These are phyloP conservation scores for Fusarium tupiense DNA, from an alignment of 2,329 filamentous ascomycete species.

Conservation along the genomic window DNA sequence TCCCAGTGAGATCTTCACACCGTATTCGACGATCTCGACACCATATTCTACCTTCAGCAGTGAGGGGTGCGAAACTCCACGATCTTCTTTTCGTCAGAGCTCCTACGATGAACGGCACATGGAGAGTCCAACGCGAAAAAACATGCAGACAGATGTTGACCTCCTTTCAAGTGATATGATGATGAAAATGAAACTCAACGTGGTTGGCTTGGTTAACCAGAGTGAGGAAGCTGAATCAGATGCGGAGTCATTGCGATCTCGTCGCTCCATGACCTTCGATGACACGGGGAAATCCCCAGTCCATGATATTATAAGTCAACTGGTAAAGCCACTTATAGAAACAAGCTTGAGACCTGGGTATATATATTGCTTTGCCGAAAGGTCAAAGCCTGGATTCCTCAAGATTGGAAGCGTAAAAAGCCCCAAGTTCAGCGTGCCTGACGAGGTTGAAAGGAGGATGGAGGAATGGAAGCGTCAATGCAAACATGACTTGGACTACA, in stretches of 20 bases:
- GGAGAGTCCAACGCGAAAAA: slow-evolving; percentile 9
- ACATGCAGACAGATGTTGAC: no score
- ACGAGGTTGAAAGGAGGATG: not conserved
- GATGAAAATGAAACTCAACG: not conserved
- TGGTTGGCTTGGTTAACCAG: not conserved
- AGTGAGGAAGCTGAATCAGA: not conserved
- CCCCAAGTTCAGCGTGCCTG: not conserved
- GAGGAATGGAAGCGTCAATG: accelerated
- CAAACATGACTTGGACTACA: not conserved
- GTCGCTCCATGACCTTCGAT: not conserved
- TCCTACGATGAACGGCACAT: not conserved
- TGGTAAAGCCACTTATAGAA: not conserved
- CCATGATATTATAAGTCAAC: not conserved
- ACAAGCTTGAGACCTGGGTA: not conserved
- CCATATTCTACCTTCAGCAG: slow-evolving; percentile 1
- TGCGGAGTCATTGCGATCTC: not conserved
- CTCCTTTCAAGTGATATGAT: not conserved
- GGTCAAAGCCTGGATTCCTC: not conserved
- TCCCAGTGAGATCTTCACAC: slow-evolving; percentile 16
- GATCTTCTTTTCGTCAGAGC: not conserved
- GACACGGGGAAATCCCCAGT: not conserved
- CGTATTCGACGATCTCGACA: not conserved
- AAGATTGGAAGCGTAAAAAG: slow-evolving; percentile 2
- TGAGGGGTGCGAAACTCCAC: not conserved
- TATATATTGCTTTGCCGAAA: slow-evolving; percentile 19